Evolutionary conservation across 306 rosid species (phyloP), one percentile per base, ranked within the genome.

Genomic region (Acacia confusa): DNA sequence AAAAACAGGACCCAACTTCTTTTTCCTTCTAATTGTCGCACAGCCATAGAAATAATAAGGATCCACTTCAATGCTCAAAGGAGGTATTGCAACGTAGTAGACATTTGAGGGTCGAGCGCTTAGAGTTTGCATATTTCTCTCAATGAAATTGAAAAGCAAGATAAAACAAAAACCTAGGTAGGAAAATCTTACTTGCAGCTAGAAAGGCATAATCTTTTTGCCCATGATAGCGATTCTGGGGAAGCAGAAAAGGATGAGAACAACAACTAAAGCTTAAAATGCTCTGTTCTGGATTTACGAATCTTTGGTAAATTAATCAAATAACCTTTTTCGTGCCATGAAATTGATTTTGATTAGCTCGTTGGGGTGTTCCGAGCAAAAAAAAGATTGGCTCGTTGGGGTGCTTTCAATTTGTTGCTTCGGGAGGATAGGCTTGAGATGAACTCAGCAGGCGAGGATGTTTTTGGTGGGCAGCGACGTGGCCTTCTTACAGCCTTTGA

Each of bases 111-210:
- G 81, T 48, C 78, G 85, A 74, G 81, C 57, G 86, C 82, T 74
- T 78, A 85, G 79, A 85, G 89, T 57, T 76, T 89, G 91, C 92
- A 91, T 63, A 6, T 86, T 60, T 60, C 77, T 82, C 84, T 68
- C 47, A 70, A 22, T 28, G 82, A 78, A 82, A 80, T 61, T 76
- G 41, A 83, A 52, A 70, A 77, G 19, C 41, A 55, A 79, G 36
- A 60, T 60, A 61, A 17, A 61, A 17, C 40, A 57, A 63, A 61
- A 53, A 84, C 68, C 75, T 69, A 72, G 72, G 40, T 30, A 45
- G 11, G 73, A 75, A 71, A 78, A 27, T 63, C 81, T 71, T 44
- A 36, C 72, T 6, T 65, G 66, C 34, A 57, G 22, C 24, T 48
- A 61, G 70, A 32, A 78, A 41, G 50, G 52, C 13, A 45, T n/a